These are phyloP conservation scores for Trichoderma aggressivum DNA, from an alignment of 2,329 filamentous ascomycete genomes.

Conservation along the genomic window DNA sequence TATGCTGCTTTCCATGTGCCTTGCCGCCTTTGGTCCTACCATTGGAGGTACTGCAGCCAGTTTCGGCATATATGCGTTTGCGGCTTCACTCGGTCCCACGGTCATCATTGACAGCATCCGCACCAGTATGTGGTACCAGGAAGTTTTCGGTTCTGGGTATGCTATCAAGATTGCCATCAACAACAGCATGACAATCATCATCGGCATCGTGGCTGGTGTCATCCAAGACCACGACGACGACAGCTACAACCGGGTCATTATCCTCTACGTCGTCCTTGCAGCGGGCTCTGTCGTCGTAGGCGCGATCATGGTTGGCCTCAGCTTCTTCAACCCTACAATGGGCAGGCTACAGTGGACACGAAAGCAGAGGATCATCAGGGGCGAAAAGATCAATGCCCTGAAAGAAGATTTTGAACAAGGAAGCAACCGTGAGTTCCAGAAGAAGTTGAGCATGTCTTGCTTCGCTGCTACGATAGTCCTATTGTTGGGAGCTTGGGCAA, in stretches of 20 bases:
- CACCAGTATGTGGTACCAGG: constrained; percentile 57
- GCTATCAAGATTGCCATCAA: constrained; percentile 60
- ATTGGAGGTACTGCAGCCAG: constrained; percentile 53
- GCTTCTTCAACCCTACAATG: constrained; percentile 41
- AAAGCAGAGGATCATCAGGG: constrained; percentile 47
- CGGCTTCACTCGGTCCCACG: constrained; percentile 53
- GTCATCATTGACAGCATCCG: constrained; percentile 60
- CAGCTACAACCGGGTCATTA: constrained; percentile 52
- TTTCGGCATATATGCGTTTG: constrained; percentile 58
- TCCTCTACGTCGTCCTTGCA: constrained; percentile 54
- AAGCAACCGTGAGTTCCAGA: constrained; percentile 36
- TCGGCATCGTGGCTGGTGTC: constrained; percentile 54
- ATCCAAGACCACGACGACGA: constrained; percentile 57
- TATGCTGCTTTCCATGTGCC: constrained; percentile 50
- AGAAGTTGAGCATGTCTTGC: constrained; percentile 39
- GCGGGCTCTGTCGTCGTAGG: constrained; percentile 47
- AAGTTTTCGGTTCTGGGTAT: constrained; percentile 59
- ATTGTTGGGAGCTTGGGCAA: constrained; percentile 50
- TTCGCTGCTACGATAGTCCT: constrained; percentile 45
- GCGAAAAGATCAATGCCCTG: constrained; percentile 42
- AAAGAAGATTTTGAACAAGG: constrained; percentile 40
- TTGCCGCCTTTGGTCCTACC: constrained; percentile 50
- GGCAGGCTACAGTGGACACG: constrained; percentile 56
- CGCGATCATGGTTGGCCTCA: constrained; percentile 36
- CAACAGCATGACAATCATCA: constrained; percentile 60